phyloP scores from a whole-genome alignment of 352 stramenopile species.

The Pythium aphanidermatum region DNA sequence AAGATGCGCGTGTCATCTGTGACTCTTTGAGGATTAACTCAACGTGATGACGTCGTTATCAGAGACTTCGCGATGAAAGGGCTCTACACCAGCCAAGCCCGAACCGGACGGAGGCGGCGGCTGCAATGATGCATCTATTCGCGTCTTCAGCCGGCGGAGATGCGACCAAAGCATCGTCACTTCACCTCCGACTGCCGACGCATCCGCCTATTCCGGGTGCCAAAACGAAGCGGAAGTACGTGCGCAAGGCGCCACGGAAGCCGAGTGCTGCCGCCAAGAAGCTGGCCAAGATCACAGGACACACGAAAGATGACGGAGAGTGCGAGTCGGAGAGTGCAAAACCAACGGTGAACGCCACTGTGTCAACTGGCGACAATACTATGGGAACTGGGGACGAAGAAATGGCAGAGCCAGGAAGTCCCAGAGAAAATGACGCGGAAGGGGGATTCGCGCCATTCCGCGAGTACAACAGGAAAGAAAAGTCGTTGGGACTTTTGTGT shows the following conservation, averaged over 20 bases:
- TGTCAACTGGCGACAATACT: no score
- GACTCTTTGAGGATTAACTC: not conserved
- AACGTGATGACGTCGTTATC: not conserved
- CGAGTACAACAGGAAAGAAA: constrained; percentile 87
- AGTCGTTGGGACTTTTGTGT: constrained; percentile 76
- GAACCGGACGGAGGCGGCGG: constrained; percentile 68
- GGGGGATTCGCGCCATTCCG: constrained; percentile 56
- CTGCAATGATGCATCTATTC: constrained; percentile 77
- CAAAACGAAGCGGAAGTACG: constrained; percentile 59
- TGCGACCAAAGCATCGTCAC: constrained; percentile 1
- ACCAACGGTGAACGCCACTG: not conserved
- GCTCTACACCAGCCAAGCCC: constrained; percentile 59
- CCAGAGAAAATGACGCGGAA: constrained; percentile 17
- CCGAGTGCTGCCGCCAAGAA: constrained; percentile 34
- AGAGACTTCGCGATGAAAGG: constrained; percentile 11
- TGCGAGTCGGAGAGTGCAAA: not conserved
- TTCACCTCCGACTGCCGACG: constrained; percentile 5
- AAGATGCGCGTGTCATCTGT: no score
- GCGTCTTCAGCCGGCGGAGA: constrained; percentile 28
- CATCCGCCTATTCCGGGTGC: constrained; percentile 15
- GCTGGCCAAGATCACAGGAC: constrained; percentile 25
- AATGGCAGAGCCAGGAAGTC: constrained; percentile 9
- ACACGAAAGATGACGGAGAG: constrained; percentile 13
- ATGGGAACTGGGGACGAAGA: constrained; percentile 14
- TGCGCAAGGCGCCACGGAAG: constrained; percentile 41